These are phyloP conservation scores for Ceratocystiopsis minuta DNA, from an alignment of 2,329 filamentous ascomycete genomes.

Conservation along the genomic window DNA sequence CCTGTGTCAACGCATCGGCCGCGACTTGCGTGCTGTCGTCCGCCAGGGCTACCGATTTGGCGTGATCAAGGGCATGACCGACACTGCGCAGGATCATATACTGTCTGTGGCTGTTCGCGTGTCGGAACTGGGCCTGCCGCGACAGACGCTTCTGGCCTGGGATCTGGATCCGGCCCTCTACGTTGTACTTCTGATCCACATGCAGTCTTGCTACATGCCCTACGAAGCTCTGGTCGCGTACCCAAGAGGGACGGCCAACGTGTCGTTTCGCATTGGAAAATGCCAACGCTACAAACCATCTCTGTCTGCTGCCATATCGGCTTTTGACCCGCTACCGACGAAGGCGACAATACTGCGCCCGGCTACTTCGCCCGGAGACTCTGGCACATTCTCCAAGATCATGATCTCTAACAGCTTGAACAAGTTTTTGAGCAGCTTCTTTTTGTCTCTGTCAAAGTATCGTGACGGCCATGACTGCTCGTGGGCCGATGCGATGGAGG, in stretches of 20 bases:
- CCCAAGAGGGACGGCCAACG: slow-evolving; percentile 3
- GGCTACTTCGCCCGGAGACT: not conserved
- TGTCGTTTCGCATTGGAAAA: slow-evolving; percentile 50
- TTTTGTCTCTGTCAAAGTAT: slow-evolving; percentile 43
- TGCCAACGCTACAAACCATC: slow-evolving; percentile 58
- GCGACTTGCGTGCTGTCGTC: slow-evolving; percentile 44
- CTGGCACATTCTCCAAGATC: slow-evolving; percentile 28
- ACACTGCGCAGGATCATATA: slow-evolving; percentile 23
- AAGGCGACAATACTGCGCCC: no score
- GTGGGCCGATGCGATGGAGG: slow-evolving; percentile 43
- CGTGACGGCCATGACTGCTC: slow-evolving; percentile 31
- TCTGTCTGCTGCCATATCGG: slow-evolving; percentile 18
- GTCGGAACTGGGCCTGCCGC: slow-evolving; percentile 51
- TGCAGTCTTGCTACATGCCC: slow-evolving; percentile 38
- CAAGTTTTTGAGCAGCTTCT: slow-evolving; percentile 45
- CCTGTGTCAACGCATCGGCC: slow-evolving; percentile 19
- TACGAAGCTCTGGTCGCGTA: slow-evolving; percentile 31
- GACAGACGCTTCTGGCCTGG: slow-evolving; percentile 65
- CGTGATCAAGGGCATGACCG: slow-evolving; percentile 31
- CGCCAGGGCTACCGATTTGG: slow-evolving; percentile 54
- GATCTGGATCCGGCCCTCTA: slow-evolving; percentile 48
- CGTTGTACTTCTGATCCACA: slow-evolving; percentile 53
- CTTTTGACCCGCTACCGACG: slow-evolving; percentile 12
- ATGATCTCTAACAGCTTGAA: slow-evolving; percentile 60
- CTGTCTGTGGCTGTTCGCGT: slow-evolving; percentile 54